These are phyloP conservation scores for Aspergillus sclerotiicarbonarius DNA, from an alignment of 495 filamentous ascomycete genomes.

Conservation along the genomic window DNA sequence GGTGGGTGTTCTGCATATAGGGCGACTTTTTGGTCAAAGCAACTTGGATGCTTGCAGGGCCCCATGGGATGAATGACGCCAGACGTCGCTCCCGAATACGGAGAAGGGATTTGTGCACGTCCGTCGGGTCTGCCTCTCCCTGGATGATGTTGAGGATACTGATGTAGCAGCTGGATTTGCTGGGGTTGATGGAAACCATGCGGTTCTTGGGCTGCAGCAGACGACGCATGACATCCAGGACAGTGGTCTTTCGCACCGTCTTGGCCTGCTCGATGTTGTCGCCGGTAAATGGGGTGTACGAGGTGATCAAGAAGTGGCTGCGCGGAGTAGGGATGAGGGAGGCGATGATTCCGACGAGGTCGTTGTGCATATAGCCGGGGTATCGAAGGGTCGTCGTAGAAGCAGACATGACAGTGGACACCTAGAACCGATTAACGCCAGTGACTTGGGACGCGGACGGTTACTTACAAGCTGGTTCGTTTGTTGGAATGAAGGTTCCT, in stretches of 20 bases:
- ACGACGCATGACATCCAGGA: constrained; percentile 94
- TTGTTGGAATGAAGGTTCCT: constrained; percentile 91
- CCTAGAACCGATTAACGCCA: constrained; percentile 30
- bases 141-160: constrained; percentile 98
- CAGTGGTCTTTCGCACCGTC: constrained; percentile 95
- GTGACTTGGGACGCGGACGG: neutral
- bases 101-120: constrained; percentile 94
- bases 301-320: constrained; percentile 96
- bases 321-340: constrained; percentile 94
- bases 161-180: constrained; percentile 97
- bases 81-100: constrained; percentile 92
- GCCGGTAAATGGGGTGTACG: constrained; percentile 95
- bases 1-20: constrained; percentile 81
- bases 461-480: constrained; percentile 83
- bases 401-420: constrained; percentile 98
- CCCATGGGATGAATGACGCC: constrained; percentile 98
- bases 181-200: constrained; percentile 95
- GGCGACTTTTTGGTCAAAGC: constrained; percentile 94
- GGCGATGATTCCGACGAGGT: constrained; percentile 93
- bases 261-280: constrained; percentile 95
- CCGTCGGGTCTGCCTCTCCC: constrained; percentile 94
- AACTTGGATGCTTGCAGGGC: constrained; percentile 96
- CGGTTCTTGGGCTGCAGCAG: constrained; percentile 96
- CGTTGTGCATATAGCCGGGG: constrained; percentile 99
- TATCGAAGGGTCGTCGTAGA: constrained; percentile 95